These are phyloP conservation scores for Cryptosporidium sp. DNA, from an alignment of 169 alveolate genomes.

Conservation along the genomic window DNA sequence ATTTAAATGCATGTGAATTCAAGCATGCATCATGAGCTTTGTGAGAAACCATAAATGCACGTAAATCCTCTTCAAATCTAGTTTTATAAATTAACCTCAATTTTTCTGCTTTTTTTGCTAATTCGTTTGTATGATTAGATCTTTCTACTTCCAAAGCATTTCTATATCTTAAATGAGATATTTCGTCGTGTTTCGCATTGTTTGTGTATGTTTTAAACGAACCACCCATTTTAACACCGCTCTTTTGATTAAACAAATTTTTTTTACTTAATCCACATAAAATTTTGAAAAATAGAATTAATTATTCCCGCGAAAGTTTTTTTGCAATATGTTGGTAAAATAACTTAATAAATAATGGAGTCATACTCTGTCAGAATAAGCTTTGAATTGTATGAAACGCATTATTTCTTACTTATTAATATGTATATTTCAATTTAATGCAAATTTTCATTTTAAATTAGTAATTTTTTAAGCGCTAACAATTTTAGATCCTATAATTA, in stretches of 20 bases:
- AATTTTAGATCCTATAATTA: conserved; percentile 14
- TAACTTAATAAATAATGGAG: neutral
- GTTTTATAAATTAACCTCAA: conserved; percentile 49
- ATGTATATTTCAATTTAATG: neutral
- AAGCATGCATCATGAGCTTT: neutral
- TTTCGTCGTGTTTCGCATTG: neutral
- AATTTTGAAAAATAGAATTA: neutral
- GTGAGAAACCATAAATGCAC: conserved; percentile 56
- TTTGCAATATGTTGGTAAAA: neutral
- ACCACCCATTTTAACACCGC: neutral
- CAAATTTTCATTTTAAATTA: neutral
- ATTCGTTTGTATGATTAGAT: conserved; percentile 13
- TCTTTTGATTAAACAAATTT: neutral
- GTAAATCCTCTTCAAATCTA: conserved; percentile 68
- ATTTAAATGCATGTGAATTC: neutral
- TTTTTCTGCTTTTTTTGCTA: conserved; percentile 60
- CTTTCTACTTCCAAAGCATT: conserved; percentile 44
- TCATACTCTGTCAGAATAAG: too few species aligned
- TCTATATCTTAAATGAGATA: conserved; percentile 28
- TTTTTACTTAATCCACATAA: conserved; percentile 7
- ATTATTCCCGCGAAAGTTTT: neutral
- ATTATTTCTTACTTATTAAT: neutral
- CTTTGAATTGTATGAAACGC: neutral
- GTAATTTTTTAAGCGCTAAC: conserved; percentile 12
- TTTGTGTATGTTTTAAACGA: neutral